These are phyloP conservation scores for Colletotrichum sp. DNA, from an alignment of 2,329 filamentous ascomycete genomes.

Conservation along the genomic window DNA sequence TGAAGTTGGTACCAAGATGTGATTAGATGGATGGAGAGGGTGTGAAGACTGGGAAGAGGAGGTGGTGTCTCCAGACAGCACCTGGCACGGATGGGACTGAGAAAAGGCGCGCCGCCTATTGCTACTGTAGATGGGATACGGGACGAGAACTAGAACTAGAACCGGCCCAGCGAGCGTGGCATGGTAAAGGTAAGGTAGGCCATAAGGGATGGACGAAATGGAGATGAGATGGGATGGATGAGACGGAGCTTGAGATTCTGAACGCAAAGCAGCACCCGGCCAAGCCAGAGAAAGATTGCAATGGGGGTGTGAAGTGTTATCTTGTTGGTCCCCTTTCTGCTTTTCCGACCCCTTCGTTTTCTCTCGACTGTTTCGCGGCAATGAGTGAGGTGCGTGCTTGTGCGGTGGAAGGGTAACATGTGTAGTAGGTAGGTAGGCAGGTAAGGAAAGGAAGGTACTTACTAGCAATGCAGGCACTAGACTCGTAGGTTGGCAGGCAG, in stretches of 20 bases:
- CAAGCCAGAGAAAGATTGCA: background rate
- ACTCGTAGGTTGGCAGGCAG: background rate
- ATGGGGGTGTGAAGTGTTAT: background rate
- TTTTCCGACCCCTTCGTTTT: background rate
- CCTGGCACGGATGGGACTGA: background rate
- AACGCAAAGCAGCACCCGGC: background rate
- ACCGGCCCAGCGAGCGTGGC: background rate
- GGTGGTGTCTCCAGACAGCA: background rate
- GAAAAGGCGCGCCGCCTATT: background rate
- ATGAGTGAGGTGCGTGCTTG: background rate
- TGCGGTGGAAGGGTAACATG: background rate
- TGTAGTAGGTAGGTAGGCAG: background rate
- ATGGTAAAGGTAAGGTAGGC: background rate
- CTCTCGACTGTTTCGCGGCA: constrained; percentile 5
- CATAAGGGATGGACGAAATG: background rate
- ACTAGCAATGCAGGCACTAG: background rate
- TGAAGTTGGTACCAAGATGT: background rate
- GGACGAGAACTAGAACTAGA: background rate
- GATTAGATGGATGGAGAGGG: background rate
- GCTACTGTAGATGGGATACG: background rate
- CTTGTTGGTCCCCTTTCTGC: background rate
- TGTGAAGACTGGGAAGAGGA: background rate
- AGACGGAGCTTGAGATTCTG: background rate
- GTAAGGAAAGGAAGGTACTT: background rate
- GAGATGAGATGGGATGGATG: constrained; percentile 11